These are phyloP conservation scores for Wallacemonas sp. DNA, from an alignment of 208 protist genomes.

Conservation along the genomic window DNA sequence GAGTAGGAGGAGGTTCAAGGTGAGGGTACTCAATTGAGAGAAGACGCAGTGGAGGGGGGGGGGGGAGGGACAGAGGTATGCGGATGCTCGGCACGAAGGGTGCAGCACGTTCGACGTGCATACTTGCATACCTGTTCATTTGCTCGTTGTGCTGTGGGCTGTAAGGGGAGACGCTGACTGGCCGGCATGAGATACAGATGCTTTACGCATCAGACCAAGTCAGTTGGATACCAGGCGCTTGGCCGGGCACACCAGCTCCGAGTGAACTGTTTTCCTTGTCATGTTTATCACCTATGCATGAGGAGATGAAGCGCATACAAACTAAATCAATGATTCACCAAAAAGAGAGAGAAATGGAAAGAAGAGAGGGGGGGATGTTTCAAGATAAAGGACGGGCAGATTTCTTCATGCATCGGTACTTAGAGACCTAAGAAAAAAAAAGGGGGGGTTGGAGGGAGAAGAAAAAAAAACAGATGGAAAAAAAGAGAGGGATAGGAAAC, in stretches of 20 bases:
- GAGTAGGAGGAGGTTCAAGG: no score
- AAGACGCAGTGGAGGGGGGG: not conserved
- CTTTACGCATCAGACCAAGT: no score
- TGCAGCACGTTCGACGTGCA: not conserved
- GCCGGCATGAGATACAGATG: no score
- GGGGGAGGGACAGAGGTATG: not conserved
- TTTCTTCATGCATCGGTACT: not conserved
- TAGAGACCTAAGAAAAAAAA: not conserved
- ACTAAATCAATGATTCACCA: not conserved
- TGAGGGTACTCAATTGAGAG: not conserved
- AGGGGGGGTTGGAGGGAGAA: not conserved
- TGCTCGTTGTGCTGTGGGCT: no score
- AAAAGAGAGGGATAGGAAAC: not conserved
- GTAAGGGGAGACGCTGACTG: no score
- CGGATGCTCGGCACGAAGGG: not conserved
- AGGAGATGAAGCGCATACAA: not conserved
- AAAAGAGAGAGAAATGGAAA: constrained; percentile 6
- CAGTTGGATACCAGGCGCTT: no score
- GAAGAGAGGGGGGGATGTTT: not conserved
- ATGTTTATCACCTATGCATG: constrained; percentile 10
- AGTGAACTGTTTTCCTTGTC: no score
- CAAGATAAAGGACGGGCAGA: not conserved
- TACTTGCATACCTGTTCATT: no score
- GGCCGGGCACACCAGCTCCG: no score
- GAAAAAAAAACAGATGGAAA: not conserved